A percentile compares a stretch with the other conserved stretches of the same genome.
phyloP scores from a whole-genome alignment of 129 eudicot species.

The carrot (Daucus carota) region DH1_v3.0 NC_030389.2:820501-821000 shows the following conservation, averaged over 20 bases:
- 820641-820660: neutral
- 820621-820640: neutral
- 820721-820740: too few relatives aligned
- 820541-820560: too few relatives aligned
- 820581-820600: neutral
- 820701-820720: too few relatives aligned
- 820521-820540: neutral
- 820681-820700: too few relatives aligned
- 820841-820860: neutral
- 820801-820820: neutral
- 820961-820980: neutral
- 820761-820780: neutral
- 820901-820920: neutral
- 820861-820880: neutral
- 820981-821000: neutral
- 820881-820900: neutral
- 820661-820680: neutral
- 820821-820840: neutral
- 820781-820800: neutral
- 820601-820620: neutral
- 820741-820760: too few relatives aligned
- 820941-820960: neutral
- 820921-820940: neutral
- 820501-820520: too few relatives aligned
- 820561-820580: too few relatives aligned